A percentile compares a stretch with the other conserved stretches of the same genome.
phyloP scores from a whole-genome alignment of 306 rosid genomes.

The Cucurbita pepo region DNA sequence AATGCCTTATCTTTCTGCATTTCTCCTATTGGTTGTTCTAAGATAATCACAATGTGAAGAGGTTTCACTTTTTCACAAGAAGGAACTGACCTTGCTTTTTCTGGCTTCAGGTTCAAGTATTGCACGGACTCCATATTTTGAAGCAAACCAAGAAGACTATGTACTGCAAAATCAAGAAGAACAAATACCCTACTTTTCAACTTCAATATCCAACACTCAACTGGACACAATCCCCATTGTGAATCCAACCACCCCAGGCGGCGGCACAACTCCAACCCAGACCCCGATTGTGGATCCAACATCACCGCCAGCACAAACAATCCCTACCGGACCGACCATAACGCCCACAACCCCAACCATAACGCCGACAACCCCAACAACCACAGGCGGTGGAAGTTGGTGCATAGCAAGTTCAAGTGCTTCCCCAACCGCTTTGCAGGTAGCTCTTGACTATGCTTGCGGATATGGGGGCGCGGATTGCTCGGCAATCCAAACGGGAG shows the following conservation, averaged over 20 bases:
- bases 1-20: neutral
- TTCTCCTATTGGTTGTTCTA: neutral
- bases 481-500: constrained; percentile 48
- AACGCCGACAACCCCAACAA: constrained; percentile 8
- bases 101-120: constrained; percentile 46
- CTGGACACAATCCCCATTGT: constrained; percentile 51
- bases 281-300: constrained; percentile 32
- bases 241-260: constrained; percentile 36
- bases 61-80: neutral
- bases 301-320: constrained; percentile 11
- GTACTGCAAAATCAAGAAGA: constrained; percentile 25
- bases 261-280: constrained; percentile 1
- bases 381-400: constrained; percentile 57
- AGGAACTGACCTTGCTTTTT: constrained; percentile 2
- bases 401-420: constrained; percentile 58
- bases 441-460: constrained; percentile 86
- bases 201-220: constrained; percentile 25
- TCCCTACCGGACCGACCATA: constrained; percentile 15
- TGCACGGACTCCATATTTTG: constrained; percentile 19
- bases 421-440: constrained; percentile 61
- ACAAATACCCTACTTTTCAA: constrained; percentile 22
- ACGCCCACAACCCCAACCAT: too few species aligned
- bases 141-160: constrained; percentile 15
- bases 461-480: constrained; percentile 88
- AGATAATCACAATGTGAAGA: neutral